Percentiles rank a stretch among this genome's conserved stretches.
Conservation (phyloP, 1,284 basidiomycete genomes). For the Tausonia pullulans region DNA sequence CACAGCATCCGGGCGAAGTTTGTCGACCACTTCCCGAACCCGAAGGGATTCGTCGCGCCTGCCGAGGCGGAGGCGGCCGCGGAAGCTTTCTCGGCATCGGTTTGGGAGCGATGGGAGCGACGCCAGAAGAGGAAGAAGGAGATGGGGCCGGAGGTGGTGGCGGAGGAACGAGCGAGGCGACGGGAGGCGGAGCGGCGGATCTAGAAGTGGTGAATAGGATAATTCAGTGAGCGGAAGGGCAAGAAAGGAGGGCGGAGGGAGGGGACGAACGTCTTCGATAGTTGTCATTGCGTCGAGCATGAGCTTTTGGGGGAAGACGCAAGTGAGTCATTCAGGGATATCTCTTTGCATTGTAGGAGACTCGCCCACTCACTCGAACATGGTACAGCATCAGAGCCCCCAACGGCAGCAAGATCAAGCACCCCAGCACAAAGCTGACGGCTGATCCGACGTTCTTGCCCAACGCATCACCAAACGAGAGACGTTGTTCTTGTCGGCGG, state of each 20-base stretch:
- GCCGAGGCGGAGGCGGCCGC: slow-evolving; percentile 11
- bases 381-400: slow-evolving; percentile 69
- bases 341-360: background rate
- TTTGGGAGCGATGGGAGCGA: background rate
- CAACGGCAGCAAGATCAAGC: slow-evolving; percentile 67
- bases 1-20: slow-evolving; percentile 32
- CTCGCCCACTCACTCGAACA: slow-evolving; percentile 49
- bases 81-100: background rate
- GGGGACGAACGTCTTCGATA: slow-evolving; percentile 67
- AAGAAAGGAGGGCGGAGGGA: background rate
- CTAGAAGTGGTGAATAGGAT: slow-evolving; percentile 16
- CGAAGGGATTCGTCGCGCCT: slow-evolving; percentile 31
- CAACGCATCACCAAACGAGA: slow-evolving; percentile 50
- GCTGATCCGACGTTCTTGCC: slow-evolving; percentile 57
- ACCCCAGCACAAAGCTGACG: slow-evolving; percentile 57
- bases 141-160: background rate
- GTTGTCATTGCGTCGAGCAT: slow-evolving; percentile 76
- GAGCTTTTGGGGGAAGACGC: slow-evolving; percentile 40
- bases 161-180: background rate
- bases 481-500: slow-evolving; percentile 35
- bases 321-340: slow-evolving; percentile 3
- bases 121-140: slow-evolving; percentile 4
- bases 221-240: background rate
- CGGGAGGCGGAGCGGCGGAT: slow-evolving; percentile 30
- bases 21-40: slow-evolving; percentile 21